Evolutionary conservation across 2,329 filamentous ascomycete species (phyloP).

Genomic region (Parafenestella ontariensis): DNA sequence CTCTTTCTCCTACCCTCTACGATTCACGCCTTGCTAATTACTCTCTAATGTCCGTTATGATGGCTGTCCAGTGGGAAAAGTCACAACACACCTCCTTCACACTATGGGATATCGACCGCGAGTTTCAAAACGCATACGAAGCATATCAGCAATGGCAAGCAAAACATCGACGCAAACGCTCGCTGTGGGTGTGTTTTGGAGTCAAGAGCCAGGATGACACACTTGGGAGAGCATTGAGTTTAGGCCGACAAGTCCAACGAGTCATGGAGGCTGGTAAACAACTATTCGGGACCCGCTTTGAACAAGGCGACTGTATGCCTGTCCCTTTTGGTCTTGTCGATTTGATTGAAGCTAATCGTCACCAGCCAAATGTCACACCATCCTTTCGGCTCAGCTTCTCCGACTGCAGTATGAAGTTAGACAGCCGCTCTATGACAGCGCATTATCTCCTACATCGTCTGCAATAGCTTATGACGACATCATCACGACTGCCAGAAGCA

Average conservation of each 20-base stretch:
- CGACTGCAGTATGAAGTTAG: conserved; percentile 44
- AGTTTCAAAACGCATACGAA: conserved; percentile 43
- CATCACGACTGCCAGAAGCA: conserved; percentile 37
- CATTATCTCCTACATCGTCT: conserved; percentile 23
- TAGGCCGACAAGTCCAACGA: conserved; percentile 36
- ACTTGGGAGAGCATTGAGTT: conserved; percentile 32
- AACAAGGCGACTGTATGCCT: conserved; percentile 41
- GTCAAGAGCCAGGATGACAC: conserved; percentile 33
- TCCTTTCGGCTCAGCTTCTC: conserved; percentile 40
- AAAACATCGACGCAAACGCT: conserved; percentile 25
- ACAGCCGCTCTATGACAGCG: conserved; percentile 38
- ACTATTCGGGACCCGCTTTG: conserved; percentile 37
- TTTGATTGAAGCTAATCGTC: conserved; percentile 16
- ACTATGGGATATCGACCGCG: conserved; percentile 47
- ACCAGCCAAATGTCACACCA: conserved; percentile 40
- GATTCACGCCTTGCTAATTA: conserved; percentile 2
- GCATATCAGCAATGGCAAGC: conserved; percentile 42
- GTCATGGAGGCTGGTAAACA: conserved; percentile 37
- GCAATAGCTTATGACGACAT: conserved; percentile 38
- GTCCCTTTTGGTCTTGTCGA: neutral
- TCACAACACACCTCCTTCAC: conserved; percentile 39
- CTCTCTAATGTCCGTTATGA: conserved; percentile 18
- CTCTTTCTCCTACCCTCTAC: conserved; percentile 1
- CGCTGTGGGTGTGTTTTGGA: conserved; percentile 36
- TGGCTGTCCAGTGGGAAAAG: conserved; percentile 33